Conservation (phyloP, 2,329 filamentous ascomycete species). For the Colletotrichum sp. region DNA sequence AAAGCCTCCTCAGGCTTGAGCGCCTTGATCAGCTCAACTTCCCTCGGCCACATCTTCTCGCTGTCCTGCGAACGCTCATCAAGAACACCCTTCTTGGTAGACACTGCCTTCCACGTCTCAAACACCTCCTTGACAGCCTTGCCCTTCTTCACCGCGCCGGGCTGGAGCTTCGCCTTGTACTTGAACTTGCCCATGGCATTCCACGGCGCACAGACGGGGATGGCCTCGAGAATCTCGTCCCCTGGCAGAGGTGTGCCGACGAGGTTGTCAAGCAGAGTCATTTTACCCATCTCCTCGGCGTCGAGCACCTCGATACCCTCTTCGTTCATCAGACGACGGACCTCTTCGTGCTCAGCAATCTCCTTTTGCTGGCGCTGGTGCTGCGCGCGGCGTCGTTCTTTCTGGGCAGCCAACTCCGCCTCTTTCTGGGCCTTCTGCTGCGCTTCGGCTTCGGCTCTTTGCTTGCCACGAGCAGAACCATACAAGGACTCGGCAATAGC, state of each 20-base stretch:
- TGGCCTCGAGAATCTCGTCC: conserved; percentile 77
- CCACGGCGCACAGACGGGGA: conserved; percentile 71
- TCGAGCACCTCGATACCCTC: conserved; percentile 64
- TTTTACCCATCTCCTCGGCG: conserved; percentile 59
- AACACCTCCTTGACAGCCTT: conserved; percentile 92
- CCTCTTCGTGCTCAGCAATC: conserved; percentile 77
- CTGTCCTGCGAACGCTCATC: conserved; percentile 65
- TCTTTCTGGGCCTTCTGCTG: conserved; percentile 71
- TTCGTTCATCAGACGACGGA: conserved; percentile 63
- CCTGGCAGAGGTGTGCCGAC: conserved; percentile 79
- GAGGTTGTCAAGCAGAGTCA: conserved; percentile 68
- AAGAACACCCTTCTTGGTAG: conserved; percentile 59
- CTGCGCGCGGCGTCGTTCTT: conserved; percentile 78
- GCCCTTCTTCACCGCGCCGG: conserved; percentile 87
- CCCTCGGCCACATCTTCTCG: conserved; percentile 83
- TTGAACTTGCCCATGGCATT: conserved; percentile 72
- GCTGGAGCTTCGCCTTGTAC: conserved; percentile 95
- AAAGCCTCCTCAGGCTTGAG: conserved; percentile 84
- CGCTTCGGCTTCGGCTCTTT: conserved; percentile 71
- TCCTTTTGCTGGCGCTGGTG: conserved; percentile 78
- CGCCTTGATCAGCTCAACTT: conserved; percentile 81
- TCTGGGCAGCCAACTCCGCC: conserved; percentile 72
- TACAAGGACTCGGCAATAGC: conserved; percentile 82
- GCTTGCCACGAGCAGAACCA: conserved; percentile 72
- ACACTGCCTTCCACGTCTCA: conserved; percentile 76